Evolutionary conservation across 2,329 filamentous ascomycete species (phyloP).

Genomic region (Ceratocystis diversiconidia): DNA sequence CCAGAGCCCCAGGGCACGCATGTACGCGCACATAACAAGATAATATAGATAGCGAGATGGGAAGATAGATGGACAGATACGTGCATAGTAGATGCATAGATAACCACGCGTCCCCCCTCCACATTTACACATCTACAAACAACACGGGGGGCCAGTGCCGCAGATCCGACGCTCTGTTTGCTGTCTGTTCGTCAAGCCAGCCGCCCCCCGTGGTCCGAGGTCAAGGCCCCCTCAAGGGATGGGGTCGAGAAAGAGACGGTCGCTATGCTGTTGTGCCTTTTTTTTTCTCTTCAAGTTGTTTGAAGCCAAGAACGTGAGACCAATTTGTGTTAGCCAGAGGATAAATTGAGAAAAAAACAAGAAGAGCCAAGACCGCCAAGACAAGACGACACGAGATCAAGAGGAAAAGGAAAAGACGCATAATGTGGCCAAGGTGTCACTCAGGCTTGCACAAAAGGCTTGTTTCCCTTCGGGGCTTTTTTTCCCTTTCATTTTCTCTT

Average conservation of each 20-base stretch:
- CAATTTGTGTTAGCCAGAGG: not conserved
- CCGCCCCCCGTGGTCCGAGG: too few relatives aligned
- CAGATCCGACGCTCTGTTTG: not conserved
- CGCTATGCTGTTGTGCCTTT: too few relatives aligned
- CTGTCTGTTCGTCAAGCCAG: too few relatives aligned
- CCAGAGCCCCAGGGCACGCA: not conserved
- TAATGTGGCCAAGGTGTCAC: conserved; percentile 1
- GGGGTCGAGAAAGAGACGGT: too few relatives aligned
- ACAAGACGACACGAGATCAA: not conserved
- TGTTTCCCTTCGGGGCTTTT: not conserved
- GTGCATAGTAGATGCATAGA: not conserved
- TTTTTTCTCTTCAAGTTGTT: too few relatives aligned
- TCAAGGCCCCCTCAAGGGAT: too few relatives aligned
- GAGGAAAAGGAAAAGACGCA: not conserved
- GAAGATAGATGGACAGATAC: not conserved
- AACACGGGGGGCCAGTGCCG: not conserved
- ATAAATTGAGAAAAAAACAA: not conserved
- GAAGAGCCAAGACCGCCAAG: not conserved
- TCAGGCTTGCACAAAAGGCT: conserved; percentile 2
- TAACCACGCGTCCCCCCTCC: not conserved
- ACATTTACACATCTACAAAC: not conserved
- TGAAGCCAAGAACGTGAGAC: too few relatives aligned
- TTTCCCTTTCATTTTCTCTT: not conserved
- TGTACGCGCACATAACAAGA: not conserved
- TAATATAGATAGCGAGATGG: not conserved